phyloP scores from a whole-genome alignment of 1,284 basidiomycete species.

The Leccinum colubrinum region DNA sequence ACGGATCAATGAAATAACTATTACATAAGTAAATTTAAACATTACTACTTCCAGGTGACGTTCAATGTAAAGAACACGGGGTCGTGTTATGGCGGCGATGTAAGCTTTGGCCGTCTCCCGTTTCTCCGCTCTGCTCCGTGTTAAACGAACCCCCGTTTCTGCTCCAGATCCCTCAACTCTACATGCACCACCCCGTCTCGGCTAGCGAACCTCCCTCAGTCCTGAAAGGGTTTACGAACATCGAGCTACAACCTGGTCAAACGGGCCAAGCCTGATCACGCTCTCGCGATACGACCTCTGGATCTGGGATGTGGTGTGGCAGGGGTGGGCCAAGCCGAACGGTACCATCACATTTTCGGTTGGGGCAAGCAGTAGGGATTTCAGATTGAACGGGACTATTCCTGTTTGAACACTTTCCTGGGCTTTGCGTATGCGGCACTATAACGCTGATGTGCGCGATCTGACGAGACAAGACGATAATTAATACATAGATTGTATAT shows the following conservation, averaged over 20 bases:
- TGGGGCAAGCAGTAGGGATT: conserved; percentile 55
- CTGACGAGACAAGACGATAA: background rate
- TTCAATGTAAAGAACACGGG: conserved; percentile 43
- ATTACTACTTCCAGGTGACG: conserved; percentile 42
- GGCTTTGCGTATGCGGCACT: background rate
- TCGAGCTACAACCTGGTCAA: conserved; percentile 48
- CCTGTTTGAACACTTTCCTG: conserved; percentile 22
- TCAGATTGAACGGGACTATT: conserved; percentile 39
- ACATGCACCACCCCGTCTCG: conserved; percentile 56
- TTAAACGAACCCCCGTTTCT: background rate
- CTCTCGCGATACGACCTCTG: conserved; percentile 65
- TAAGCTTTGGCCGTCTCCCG: conserved; percentile 22
- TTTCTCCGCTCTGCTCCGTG: background rate
- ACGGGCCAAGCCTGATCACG: conserved; percentile 47
- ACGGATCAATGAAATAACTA: too few relatives aligned
- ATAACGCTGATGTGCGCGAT: background rate
- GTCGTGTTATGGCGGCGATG: conserved; percentile 50
- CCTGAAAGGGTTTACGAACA: conserved; percentile 63
- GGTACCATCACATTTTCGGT: conserved; percentile 46
- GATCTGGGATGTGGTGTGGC: conserved; percentile 53
- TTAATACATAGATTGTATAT: background rate
- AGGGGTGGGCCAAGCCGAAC: conserved; percentile 46
- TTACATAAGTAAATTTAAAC: too few relatives aligned
- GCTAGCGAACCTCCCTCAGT: conserved; percentile 60
- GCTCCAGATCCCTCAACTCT: conserved; percentile 62